Conservation (phyloP, 108 stramenopile genomes). For the Nannochloropsis salina region DNA sequence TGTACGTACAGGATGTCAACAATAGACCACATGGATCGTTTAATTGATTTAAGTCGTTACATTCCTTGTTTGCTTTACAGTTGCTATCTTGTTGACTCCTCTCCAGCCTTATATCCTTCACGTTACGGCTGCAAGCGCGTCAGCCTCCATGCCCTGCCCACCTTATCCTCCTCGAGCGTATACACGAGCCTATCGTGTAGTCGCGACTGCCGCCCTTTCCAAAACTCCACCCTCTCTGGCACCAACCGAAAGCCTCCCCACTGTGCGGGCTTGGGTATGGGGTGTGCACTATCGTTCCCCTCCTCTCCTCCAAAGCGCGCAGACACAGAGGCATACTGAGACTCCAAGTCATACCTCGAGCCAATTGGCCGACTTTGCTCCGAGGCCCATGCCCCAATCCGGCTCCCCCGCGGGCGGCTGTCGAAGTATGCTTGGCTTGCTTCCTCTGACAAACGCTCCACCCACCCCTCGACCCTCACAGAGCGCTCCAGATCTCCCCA, state of each 20-base stretch:
- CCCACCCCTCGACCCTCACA: conserved; percentile 56
- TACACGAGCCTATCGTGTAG: conserved; percentile 57
- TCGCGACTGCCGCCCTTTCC: conserved; percentile 54
- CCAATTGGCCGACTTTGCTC: conserved; percentile 55
- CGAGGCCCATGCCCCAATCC: conserved; percentile 54
- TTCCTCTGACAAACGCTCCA: conserved; percentile 50
- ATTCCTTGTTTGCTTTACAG: no score
- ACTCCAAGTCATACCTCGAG: conserved; percentile 45
- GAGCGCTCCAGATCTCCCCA: conserved; percentile 58
- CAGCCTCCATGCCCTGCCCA: conserved; percentile 36
- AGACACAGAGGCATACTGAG: conserved; percentile 31
- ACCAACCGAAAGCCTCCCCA: conserved; percentile 56
- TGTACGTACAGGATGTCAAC: no score
- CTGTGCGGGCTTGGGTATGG: conserved; percentile 51
- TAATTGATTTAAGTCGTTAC: no score
- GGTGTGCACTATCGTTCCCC: neutral
- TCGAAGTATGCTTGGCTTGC: conserved; percentile 56
- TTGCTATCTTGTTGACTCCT: no score
- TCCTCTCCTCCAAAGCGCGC: conserved; percentile 18
- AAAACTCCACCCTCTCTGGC: conserved; percentile 57
- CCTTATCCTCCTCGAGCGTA: conserved; percentile 25
- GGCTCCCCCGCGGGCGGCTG: conserved; percentile 52
- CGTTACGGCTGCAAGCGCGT: conserved; percentile 49
- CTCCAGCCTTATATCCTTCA: neutral
- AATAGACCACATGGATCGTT: no score